Base-by-base conservation (phyloP, 768 basidiomycete genomes). In the Amanita phalloides region DNA sequence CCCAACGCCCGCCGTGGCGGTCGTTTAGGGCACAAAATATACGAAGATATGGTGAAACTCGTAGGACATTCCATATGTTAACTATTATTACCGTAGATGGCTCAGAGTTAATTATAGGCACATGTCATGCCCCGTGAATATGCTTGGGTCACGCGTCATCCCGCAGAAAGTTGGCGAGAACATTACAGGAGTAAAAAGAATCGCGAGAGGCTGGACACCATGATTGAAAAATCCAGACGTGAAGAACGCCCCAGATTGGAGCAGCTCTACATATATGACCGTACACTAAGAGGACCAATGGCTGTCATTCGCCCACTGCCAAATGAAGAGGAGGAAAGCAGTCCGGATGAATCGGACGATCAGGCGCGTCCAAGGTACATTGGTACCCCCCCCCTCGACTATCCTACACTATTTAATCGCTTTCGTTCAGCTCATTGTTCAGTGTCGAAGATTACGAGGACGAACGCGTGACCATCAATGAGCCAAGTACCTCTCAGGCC, bases 101-200 rank as follows among this genome's bases (percentile, higher is more conserved):
- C 55, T 49, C 35, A 39, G 42, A 48, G n/a, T 45, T 44, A 14
- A 13, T 25, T 23, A 28, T 14, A 23, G 21, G 32, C 36, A 11
- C 25, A 49, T 36, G 48, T 52, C 17, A 54, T 60, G 14, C 64
- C 64, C 7, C 46, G 59, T 1, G 57, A 60, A 20, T 69, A 62
- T 49, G 45, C 35, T 0, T 80, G 77, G 77, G 70, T 59, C 4
- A 51, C 23, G 0, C 63, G 70, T 6, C 78, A 80, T 59, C 58
- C 74, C 4, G 64, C 65, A 56, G 60, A 71, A 50, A 74, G 77
- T 21, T 78, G 77, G 76, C 66, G 70, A 25, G 66, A 74, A 43
- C 67, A 70, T 11, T 77, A 77, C 54, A 76, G 71, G 50, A 75
- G 68, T 53, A 64, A 70, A 21, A 48, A 48, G 30, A 49, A 41